A percentile compares a stretch with the other conserved stretches of the same genome.
Conservation (phyloP, 1,139 yeast genomes). For the Geotrichum siamense region DNA sequence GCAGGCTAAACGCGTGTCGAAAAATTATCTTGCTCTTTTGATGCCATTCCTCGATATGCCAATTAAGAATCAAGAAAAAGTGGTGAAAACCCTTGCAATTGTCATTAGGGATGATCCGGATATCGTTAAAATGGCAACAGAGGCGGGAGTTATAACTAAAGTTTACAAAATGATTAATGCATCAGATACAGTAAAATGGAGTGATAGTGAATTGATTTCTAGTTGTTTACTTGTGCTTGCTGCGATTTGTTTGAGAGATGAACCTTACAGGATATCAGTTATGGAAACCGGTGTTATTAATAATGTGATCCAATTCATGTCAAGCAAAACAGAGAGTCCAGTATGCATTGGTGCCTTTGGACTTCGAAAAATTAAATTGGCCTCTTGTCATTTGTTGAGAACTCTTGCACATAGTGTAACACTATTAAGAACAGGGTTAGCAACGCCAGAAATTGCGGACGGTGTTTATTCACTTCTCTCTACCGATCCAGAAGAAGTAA, state of each 20-base stretch:
- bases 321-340: constrained; percentile 19
- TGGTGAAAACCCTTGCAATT: constrained; percentile 29
- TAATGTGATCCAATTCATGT: constrained; percentile 28
- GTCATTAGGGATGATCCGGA: constrained; percentile 31
- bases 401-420: constrained; percentile 71
- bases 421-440: constrained; percentile 59
- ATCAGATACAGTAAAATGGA: constrained; percentile 21
- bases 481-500: constrained; percentile 19
- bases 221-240: constrained; percentile 31
- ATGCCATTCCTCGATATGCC: constrained; percentile 29
- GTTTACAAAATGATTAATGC: constrained; percentile 25
- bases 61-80: constrained; percentile 26
- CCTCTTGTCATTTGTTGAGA: constrained; percentile 53
- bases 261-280: constrained; percentile 30
- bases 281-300: constrained; percentile 31
- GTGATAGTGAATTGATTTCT: constrained; percentile 26
- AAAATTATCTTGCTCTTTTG: constrained; percentile 33
- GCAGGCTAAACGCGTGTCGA: constrained; percentile 25
- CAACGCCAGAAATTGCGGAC: constrained; percentile 49
- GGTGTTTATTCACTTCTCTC: constrained; percentile 41
- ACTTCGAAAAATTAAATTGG: constrained; percentile 30
- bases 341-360: constrained; percentile 18
- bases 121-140: constrained; percentile 33
- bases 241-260: constrained; percentile 33
- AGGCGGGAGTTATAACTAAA: constrained; percentile 31